A percentile compares a stretch with the other conserved stretches of the same genome.
These are phyloP conservation scores for Ochetophila trinervis DNA, from an alignment of 306 rosid species.

Conservation along the genomic window DNA sequence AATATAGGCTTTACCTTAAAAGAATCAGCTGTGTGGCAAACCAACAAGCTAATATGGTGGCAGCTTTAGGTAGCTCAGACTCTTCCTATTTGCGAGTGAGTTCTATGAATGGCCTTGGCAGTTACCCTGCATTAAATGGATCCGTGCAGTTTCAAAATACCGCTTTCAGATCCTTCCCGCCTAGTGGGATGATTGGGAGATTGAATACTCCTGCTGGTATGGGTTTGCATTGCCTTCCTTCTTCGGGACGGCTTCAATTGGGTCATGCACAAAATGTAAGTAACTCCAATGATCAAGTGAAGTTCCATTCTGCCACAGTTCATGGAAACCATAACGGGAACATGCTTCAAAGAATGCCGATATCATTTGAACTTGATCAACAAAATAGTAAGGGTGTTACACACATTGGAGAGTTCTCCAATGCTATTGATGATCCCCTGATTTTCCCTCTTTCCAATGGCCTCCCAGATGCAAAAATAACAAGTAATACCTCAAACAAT, in stretches of 20 bases:
- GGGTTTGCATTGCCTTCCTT: constrained; percentile 55
- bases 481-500: constrained; percentile 31
- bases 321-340: constrained; percentile 48
- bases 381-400: constrained; percentile 36
- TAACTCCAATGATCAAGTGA: constrained; percentile 45
- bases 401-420: constrained; percentile 38
- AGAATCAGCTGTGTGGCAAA: constrained; percentile 77
- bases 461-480: constrained; percentile 42
- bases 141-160: constrained; percentile 58
- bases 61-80: constrained; percentile 73
- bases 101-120: constrained; percentile 54
- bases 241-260: constrained; percentile 60
- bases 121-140: constrained; percentile 46
- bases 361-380: constrained; percentile 51
- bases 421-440: constrained; percentile 38
- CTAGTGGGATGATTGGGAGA: constrained; percentile 64
- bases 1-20: constrained; percentile 87
- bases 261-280: constrained; percentile 50
- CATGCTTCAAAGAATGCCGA: constrained; percentile 51
- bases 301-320: constrained; percentile 41
- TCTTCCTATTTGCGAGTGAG: constrained; percentile 67
- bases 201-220: constrained; percentile 68
- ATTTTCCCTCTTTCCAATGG: constrained; percentile 47
- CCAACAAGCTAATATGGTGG: constrained; percentile 92
- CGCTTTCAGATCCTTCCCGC: constrained; percentile 58